Base-by-base conservation (phyloP, 2,329 filamentous ascomycete genomes). In the Penicillium psychrosexuale region DNA sequence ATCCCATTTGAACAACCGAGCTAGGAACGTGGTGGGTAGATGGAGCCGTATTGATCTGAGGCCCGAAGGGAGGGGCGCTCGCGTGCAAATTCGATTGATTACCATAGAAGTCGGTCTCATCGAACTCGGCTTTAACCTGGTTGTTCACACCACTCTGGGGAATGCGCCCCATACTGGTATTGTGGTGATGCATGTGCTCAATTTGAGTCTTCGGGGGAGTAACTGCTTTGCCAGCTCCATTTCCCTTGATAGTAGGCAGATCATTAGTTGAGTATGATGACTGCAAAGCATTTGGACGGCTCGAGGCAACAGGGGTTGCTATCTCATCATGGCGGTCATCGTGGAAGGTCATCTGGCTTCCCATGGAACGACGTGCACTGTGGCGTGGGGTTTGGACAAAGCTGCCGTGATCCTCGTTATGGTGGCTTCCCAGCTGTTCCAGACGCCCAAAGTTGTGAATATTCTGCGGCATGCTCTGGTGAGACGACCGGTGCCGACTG, bases 211-310 rank as follows among this genome's bases (percentile, higher is more conserved):
- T 89, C 49, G 77, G 74, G 11, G 76, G 66, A 12, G 74, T 77
- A 30, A 73, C 69, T 4, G 70, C 66, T 22, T 67, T 67, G 45
- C 81, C 76, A 47, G 79, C 73, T 51, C 82, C 81, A 51, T 82
- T 79, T 62, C 81, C 87, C 82, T 94, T 96, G 67, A 91, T 79
- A 8, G 91, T 95, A 5, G 91, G 89, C 19, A 97, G 81, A 67
- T 97, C 92, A 72, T 89, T 94, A 51, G 90, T 86, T 9, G 94
- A 97, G 77, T 90, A 97, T 0, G 93, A 97, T 42, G 89, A 87
- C 74, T 92, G 89, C 55, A 96, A 55, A 9, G 73, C 70, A 5
- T 64, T 65, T 17, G 76, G 76, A 22, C 76, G 73, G 61, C 61
- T 82, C 27, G 67, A 61, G n/a, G 63, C 46, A 40, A 62, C 61